These are phyloP conservation scores for Mycosarcoma mackinlayi DNA, from an alignment of 1,284 basidiomycete species.

Conservation along the genomic window DNA sequence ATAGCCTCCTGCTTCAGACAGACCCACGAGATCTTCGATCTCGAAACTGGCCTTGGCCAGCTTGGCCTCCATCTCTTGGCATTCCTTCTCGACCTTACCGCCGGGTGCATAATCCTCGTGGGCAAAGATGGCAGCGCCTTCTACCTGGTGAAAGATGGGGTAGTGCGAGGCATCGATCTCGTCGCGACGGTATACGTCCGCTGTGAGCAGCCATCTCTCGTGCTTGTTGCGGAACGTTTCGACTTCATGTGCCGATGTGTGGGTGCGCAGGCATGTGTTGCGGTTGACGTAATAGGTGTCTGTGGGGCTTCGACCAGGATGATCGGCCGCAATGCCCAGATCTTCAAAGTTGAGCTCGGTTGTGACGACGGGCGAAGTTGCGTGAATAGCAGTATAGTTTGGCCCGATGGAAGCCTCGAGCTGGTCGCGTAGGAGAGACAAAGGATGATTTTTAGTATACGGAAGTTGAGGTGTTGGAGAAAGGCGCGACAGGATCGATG, in stretches of 20 bases:
- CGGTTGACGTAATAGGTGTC: conserved; percentile 98
- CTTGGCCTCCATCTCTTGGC: conserved; percentile 73
- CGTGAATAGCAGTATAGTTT: conserved; percentile 69
- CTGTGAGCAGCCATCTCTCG: conserved; percentile 88
- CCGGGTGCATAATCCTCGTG: conserved; percentile 70
- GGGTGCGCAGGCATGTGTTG: conserved; percentile 90
- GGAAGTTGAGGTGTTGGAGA: conserved; percentile 76
- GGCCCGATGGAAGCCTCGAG: conserved; percentile 83
- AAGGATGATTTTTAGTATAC: conserved; percentile 81
- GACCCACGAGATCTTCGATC: conserved; percentile 84
- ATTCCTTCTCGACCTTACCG: conserved; percentile 70
- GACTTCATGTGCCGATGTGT: conserved; percentile 97
- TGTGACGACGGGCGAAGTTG: conserved; percentile 86
- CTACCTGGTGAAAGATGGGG: conserved; percentile 98
- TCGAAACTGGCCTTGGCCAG: conserved; percentile 73
- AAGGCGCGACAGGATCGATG: conserved; percentile 82
- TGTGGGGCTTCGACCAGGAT: conserved; percentile 87
- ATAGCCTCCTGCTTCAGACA: conserved; percentile 79
- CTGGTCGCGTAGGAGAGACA: conserved; percentile 83
- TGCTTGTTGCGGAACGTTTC: conserved; percentile 83
- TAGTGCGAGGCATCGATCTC: conserved; percentile 98
- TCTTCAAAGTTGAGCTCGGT: conserved; percentile 96
- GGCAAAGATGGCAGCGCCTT: conserved; percentile 85
- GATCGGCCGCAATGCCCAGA: conserved; percentile 90
- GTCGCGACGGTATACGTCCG: conserved; percentile 98